Base-by-base conservation (phyloP, 2,329 filamentous ascomycete species). In the Diplocarpon rosae region DNA sequence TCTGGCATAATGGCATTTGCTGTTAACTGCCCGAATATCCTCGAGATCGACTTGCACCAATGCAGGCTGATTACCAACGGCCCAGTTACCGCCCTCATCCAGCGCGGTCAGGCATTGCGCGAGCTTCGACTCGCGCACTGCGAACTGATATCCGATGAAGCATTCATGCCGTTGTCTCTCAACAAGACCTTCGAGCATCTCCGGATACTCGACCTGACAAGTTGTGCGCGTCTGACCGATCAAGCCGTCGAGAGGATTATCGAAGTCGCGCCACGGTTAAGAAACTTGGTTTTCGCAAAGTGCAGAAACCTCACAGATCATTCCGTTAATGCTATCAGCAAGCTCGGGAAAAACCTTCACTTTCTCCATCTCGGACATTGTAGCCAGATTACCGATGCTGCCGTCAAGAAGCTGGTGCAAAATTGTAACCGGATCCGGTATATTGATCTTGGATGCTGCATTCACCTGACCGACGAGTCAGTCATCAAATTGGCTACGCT, bases 301-400 rank as follows among this genome's bases (percentile, higher is more conserved):
- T 98, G 92, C 65, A 78, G 84, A 52, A 83, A 89, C 58, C 85
- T 98, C 58, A 96, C 92, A 1, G 90, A 98, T 65, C 75, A 77
- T 37, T 83, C 90, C 8, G 88, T 98, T 8, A 72, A 83, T 55
- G 83, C 89, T 45, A 96, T 98, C 52, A 83, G 88, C 45, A 82
- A 78, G 56, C 73, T 98, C 3, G 88, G 89, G 50, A 96, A 95
- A 70, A 98, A 96, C 57, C 69, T 98, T 43, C 92, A 98, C 64
- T 96, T 95, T 62, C 82, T 98, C 42, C 92, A 98, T 60, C 73
- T 98, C 1, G 92, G 92, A 9, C 92, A 98, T 63, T 98, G 92
- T 64, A 78, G 78, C 24, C 80, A 89, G 37, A 89, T 98, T 59
- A 95, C 90, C 0, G 92, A 98, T 59, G 73, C 80, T 30, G 89